Evolutionary conservation across 2,329 filamentous ascomycete species (phyloP), one percentile per base, ranked within the genome.

Genomic region (Coniella lustricola): DNA sequence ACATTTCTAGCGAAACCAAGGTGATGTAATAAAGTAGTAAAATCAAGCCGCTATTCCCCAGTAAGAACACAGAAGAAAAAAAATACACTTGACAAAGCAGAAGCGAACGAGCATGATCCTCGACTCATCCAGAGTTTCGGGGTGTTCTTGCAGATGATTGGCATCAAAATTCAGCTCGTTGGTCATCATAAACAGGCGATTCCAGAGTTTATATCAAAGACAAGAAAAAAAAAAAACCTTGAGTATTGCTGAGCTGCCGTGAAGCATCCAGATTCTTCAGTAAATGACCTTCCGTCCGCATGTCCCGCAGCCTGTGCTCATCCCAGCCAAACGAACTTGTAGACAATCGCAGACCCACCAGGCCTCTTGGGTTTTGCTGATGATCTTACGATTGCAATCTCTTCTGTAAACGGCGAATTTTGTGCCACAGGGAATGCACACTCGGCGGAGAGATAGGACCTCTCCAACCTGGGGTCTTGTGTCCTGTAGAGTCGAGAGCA

Each of bases 261-360:
- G 25, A 29, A 35, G 33, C 13, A 14, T 35, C 16, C 39, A 13
- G 16, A 16, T 29, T n/a, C 4, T 17, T 42, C 21, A 52, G 39
- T 50, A 52, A 17, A 52, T 52, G 7, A 52, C 50, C 32, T 32
- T 52, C 12, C 36, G 46, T 3, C 50, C 47, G 20, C 50, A 52
- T 4, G 35, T 37, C 22, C 25, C 32, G 29, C 50, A 52, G 16
- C 40, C 49, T 3, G 29, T 46, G 10, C 50, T 48, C 32, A 22
- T 22, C 4, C 43, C 50, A 7, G 50, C 35, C 17, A 25, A 31
- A 34, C 50, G 46, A 22, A 50, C 47, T 32, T 50, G 21, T 14
- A 3, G 44, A 14, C 50, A 52, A n/a, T 35, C 43, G 20, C 50
- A 52, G 20, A 46, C 47, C 50, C 50, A 52, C 47, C 43, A 50